Evolutionary conservation across 1,284 basidiomycete genomes (phyloP).

Genomic region (Trametes versicolor): DNA sequence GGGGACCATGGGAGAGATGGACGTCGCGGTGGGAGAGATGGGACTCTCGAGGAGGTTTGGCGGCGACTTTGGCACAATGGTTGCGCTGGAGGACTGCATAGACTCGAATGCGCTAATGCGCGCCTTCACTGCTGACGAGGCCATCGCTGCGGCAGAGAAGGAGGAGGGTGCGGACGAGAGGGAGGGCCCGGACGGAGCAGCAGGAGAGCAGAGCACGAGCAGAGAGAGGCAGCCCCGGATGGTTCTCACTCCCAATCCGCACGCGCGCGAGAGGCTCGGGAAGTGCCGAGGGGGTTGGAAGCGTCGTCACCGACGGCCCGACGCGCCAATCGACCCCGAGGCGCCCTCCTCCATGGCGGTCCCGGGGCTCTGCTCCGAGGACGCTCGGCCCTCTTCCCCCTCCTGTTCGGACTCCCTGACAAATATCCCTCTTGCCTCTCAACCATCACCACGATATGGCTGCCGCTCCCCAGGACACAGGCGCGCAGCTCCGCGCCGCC

Average conservation of each 20-base stretch:
- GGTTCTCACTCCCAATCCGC: constrained; percentile 3
- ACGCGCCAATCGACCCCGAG: constrained; percentile 9
- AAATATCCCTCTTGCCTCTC: neutral
- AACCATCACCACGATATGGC: constrained; percentile 28
- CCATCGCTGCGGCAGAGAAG: constrained; percentile 46
- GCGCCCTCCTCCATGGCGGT: constrained; percentile 15
- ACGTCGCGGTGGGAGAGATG: constrained; percentile 53
- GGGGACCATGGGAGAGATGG: constrained; percentile 38
- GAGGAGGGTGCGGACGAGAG: neutral
- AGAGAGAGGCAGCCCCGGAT: neutral
- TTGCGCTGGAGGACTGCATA: constrained; percentile 30
- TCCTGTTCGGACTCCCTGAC: neutral
- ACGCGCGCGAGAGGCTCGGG: constrained; percentile 2
- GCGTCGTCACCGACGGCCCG: constrained; percentile 12
- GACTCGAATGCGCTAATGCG: constrained; percentile 67
- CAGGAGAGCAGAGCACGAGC: neutral
- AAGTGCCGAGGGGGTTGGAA: constrained; percentile 3
- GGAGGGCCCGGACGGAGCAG: neutral
- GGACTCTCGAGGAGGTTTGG: constrained; percentile 55
- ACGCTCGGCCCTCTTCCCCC: neutral
- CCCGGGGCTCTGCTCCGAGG: neutral
- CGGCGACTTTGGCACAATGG: constrained; percentile 34
- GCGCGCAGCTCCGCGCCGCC: constrained; percentile 56
- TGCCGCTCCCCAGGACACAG: constrained; percentile 39
- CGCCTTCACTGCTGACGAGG: constrained; percentile 63